These are phyloP conservation scores for Kuraishia cidri DNA, from an alignment of 805 yeast genomes.

Conservation along the genomic window DNA sequence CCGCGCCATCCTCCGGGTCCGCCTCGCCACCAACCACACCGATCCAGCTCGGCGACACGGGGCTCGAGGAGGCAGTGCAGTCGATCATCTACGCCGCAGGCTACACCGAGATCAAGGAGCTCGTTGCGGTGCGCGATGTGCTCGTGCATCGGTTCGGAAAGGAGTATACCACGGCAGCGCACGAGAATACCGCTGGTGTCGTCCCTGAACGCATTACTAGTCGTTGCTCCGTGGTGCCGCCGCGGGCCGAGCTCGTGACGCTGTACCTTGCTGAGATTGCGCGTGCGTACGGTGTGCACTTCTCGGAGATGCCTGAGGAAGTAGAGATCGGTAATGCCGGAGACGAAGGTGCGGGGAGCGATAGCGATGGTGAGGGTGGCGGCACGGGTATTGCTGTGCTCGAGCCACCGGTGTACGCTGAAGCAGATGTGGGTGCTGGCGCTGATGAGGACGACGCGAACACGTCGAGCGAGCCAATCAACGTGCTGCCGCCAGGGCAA, in stretches of 20 bases:
- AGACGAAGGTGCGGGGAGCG: constrained; percentile 18
- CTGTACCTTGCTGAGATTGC: constrained; percentile 77
- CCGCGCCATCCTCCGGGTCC: constrained; percentile 12
- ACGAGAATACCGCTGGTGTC: constrained; percentile 36
- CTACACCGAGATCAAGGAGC: constrained; percentile 70
- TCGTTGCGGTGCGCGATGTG: constrained; percentile 50
- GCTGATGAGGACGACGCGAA: constrained; percentile 7
- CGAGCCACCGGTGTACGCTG: constrained; percentile 13
- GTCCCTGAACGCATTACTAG: constrained; percentile 64
- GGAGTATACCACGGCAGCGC: constrained; percentile 51
- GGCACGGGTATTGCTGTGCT: constrained; percentile 12
- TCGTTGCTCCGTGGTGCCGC: constrained; percentile 61
- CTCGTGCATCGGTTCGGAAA: constrained; percentile 55
- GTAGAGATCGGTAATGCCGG: constrained; percentile 15
- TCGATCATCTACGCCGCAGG: constrained; percentile 63
- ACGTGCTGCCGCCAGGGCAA: constrained; percentile 30
- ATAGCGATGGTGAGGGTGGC: constrained; percentile 17
- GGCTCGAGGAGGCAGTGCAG: constrained; percentile 69
- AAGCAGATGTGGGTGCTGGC: constrained; percentile 8
- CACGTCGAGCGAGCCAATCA: constrained; percentile 29
- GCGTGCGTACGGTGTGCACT: constrained; percentile 67
- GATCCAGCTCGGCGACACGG: constrained; percentile 34
- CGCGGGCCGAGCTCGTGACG: constrained; percentile 52
- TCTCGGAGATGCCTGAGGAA: constrained; percentile 27
- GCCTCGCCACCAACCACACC: background rate